phyloP scores from a whole-genome alignment of 2,329 filamentous ascomycete species.

The Exutisphaerella laricina region DNA sequence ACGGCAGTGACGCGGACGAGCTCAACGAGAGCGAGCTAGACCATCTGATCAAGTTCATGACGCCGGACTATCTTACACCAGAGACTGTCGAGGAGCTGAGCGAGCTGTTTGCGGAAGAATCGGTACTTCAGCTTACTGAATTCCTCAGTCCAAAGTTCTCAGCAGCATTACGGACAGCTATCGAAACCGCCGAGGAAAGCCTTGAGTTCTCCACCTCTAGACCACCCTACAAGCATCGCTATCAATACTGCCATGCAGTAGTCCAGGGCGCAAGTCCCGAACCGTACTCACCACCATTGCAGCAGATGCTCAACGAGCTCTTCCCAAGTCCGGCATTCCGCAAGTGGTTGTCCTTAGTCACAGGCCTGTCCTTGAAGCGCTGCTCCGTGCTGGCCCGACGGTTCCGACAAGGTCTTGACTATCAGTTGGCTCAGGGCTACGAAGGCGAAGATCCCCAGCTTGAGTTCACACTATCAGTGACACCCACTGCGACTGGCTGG shows the following conservation, averaged over 20 bases:
- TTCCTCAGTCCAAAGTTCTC: constrained; percentile 77
- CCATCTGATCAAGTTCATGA: constrained; percentile 84
- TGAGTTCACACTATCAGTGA: constrained; percentile 82
- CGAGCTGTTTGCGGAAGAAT: constrained; percentile 74
- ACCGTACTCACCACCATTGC: constrained; percentile 56
- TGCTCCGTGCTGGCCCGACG: constrained; percentile 76
- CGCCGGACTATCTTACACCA: constrained; percentile 84
- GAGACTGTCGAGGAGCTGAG: constrained; percentile 80
- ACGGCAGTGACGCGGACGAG: constrained; percentile 46
- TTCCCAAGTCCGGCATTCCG: constrained; percentile 81
- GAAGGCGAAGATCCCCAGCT: constrained; percentile 66
- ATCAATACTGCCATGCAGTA: constrained; percentile 68
- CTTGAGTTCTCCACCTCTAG: constrained; percentile 47
- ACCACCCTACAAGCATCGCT: constrained; percentile 94
- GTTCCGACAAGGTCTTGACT: constrained; percentile 82
- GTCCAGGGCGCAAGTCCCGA: constrained; percentile 20
- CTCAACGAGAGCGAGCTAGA: constrained; percentile 77
- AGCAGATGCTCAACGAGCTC: constrained; percentile 71
- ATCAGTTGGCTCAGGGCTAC: constrained; percentile 85
- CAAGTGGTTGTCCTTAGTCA: constrained; percentile 82
- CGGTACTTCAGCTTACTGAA: constrained; percentile 72
- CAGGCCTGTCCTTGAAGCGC: constrained; percentile 65
- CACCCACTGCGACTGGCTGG: constrained; percentile 80
- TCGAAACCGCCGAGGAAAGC: constrained; percentile 52
- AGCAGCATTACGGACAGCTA: constrained; percentile 61